Conservation (phyloP, 208 protist species). For the Leishmania aethiopica region DNA sequence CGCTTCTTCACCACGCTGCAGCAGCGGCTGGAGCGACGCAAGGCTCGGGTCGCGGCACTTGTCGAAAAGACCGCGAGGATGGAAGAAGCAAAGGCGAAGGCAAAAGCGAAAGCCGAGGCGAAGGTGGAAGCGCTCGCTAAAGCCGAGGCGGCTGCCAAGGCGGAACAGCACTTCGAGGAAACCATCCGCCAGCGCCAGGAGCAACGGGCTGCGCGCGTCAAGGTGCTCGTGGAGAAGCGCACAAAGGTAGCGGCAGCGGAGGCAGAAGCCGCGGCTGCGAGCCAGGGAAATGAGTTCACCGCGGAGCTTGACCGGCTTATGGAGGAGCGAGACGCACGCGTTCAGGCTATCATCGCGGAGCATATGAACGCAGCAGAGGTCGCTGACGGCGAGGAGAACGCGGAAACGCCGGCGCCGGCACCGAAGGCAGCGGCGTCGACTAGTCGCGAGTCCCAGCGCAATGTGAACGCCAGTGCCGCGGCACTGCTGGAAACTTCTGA, state of each 20-base stretch:
- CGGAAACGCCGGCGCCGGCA: neutral
- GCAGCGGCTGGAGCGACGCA: constrained; percentile 8
- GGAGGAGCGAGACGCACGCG: neutral
- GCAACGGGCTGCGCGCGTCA: constrained; percentile 11
- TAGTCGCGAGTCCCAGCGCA: neutral
- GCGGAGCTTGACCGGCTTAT: neutral
- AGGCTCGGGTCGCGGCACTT: constrained; percentile 8
- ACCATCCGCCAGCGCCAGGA: constrained; percentile 1
- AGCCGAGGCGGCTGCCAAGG: neutral
- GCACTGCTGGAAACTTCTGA: neutral
- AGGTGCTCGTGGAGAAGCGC: constrained; percentile 5
- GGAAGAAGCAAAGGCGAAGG: neutral
- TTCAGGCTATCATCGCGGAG: constrained; percentile 4
- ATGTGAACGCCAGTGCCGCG: neutral
- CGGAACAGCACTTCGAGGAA: neutral
- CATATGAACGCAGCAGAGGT: neutral
- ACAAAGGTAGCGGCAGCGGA: neutral
- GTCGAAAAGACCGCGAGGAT: constrained; percentile 8
- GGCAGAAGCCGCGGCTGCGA: neutral
- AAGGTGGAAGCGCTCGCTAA: neutral
- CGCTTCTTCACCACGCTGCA: constrained; percentile 17
- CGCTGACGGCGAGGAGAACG: neutral
- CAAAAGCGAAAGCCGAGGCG: neutral
- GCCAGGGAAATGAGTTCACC: neutral
- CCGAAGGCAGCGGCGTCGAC: neutral